These are phyloP conservation scores for Pythium scleroteichum DNA, from an alignment of 352 stramenopile species.

Conservation along the genomic window DNA sequence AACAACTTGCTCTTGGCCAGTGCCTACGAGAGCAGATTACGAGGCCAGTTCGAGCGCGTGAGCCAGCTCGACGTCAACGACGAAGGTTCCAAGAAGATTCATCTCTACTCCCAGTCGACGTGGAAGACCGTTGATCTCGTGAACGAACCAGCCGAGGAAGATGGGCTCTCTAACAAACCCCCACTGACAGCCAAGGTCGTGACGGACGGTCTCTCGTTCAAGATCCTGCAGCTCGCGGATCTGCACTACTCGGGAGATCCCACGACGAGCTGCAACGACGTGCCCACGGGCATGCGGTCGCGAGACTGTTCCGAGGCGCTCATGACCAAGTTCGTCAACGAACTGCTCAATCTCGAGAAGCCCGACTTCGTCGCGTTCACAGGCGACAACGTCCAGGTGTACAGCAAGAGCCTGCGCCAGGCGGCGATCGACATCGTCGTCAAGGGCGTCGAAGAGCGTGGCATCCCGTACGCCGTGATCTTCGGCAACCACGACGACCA, in stretches of 20 bases:
- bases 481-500: slow-evolving; percentile 75
- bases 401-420: slow-evolving; percentile 24
- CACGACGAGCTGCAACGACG: slow-evolving; percentile 32
- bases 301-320: slow-evolving; percentile 41
- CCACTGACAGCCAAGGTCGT: slow-evolving; percentile 15
- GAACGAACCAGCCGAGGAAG: not conserved
- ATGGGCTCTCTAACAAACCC: slow-evolving; percentile 21
- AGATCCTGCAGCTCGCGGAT: slow-evolving; percentile 72
- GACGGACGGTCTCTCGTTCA: slow-evolving; percentile 38
- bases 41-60: not conserved
- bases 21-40: not conserved
- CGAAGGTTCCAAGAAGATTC: not conserved
- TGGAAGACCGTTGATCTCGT: slow-evolving; percentile 14
- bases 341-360: slow-evolving; percentile 56
- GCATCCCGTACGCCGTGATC: slow-evolving; percentile 56
- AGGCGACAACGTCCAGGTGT: slow-evolving; percentile 59
- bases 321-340: slow-evolving; percentile 53
- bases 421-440: slow-evolving; percentile 42
- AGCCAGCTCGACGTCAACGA: not conserved
- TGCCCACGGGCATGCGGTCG: slow-evolving; percentile 18
- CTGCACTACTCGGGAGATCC: slow-evolving; percentile 56
- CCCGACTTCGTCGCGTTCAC: slow-evolving; percentile 71
- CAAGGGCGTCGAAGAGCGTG: slow-evolving; percentile 34
- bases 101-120: slow-evolving; percentile 10
- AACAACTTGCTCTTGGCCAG: not conserved